A percentile compares a stretch with the other conserved stretches of the same genome.
These are phyloP conservation scores for Fraxinus latifolia DNA, from an alignment of 305 asterid genomes.

Conservation along the genomic window DNA sequence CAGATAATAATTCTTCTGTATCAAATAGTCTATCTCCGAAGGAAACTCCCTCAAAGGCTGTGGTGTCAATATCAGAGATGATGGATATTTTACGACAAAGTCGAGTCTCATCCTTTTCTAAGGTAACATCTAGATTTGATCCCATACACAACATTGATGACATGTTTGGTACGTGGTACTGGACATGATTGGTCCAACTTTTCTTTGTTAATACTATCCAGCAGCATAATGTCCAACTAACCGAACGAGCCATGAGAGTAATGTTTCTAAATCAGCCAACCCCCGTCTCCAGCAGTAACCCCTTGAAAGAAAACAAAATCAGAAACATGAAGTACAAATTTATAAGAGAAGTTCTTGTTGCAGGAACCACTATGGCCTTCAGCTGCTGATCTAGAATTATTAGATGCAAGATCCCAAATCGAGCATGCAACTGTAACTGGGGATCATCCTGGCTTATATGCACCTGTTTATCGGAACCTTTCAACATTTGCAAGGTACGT, in stretches of 20 bases:
- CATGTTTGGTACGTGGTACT: neutral
- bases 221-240: neutral
- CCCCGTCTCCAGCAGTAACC: neutral
- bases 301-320: neutral
- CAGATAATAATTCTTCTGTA: conserved; percentile 19
- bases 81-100: conserved; percentile 43
- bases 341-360: conserved; percentile 8
- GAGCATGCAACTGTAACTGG: conserved; percentile 27
- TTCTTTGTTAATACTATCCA: neutral
- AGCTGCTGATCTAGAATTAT: conserved; percentile 46
- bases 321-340: neutral
- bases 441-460: conserved; percentile 34
- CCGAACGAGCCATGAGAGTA: neutral
- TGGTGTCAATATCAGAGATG: conserved; percentile 54
- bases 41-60: conserved; percentile 35
- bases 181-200: neutral
- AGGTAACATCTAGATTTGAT: conserved; percentile 36
- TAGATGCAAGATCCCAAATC: conserved; percentile 41
- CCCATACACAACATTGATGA: neutral
- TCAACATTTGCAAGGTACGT: conserved; percentile 50
- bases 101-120: conserved; percentile 28
- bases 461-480: conserved; percentile 57
- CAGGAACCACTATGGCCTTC: conserved; percentile 56
- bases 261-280: neutral
- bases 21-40: conserved; percentile 11